Base-by-base conservation (phyloP, 2,329 filamentous ascomycete species). In the Colletotrichum aenigma region DNA sequence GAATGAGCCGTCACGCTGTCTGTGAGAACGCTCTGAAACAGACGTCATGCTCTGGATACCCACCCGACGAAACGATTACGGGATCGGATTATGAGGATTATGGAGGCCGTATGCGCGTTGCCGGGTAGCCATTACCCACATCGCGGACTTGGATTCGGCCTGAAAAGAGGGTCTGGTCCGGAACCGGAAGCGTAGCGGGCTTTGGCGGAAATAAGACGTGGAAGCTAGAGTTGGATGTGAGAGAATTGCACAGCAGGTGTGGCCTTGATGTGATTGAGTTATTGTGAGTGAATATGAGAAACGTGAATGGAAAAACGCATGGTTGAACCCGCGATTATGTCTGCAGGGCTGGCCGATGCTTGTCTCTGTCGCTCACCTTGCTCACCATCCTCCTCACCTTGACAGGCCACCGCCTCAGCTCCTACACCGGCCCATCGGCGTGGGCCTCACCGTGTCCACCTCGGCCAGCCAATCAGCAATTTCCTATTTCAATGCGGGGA, bases 401-500 rank as follows among this genome's bases (percentile, higher is more conserved):
- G 15, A 12, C 38, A 67, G 24, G 62, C 43, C 60, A 48, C 65
- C n/a, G 16, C 24, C 43, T 34, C 8, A 67, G 43, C 30, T 64
- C 69, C 72, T 62, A 36, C 68, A 52, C 55, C 69, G 72, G 72
- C 62, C 43, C 62, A n/a, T 52, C 43, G 43, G n/a, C n/a, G 43
- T 52, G 43, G 43, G 71, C 62, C 32, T 66, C 9, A 26, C 56
- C 60, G 43, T 15, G 62, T 18, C 60, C 30, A 70, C 48, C 18
- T 15, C 3, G 5, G 3, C 5, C 32, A 61, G 16, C 81, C 82
- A 83, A 83, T 83, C 68, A 78, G 55, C 43, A 65, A 76, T 77
- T 78, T 78, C 69, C 73, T 75, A 83, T 80, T 82, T 79, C 78
- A 77, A 78, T 77, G 69, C 77, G 77, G 78, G 76, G 77, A 73